Percentiles rank a stretch among this genome's conserved stretches.
These are phyloP conservation scores for Myxozyma sirexii DNA, from an alignment of 805 yeast species.

Conservation along the genomic window DNA sequence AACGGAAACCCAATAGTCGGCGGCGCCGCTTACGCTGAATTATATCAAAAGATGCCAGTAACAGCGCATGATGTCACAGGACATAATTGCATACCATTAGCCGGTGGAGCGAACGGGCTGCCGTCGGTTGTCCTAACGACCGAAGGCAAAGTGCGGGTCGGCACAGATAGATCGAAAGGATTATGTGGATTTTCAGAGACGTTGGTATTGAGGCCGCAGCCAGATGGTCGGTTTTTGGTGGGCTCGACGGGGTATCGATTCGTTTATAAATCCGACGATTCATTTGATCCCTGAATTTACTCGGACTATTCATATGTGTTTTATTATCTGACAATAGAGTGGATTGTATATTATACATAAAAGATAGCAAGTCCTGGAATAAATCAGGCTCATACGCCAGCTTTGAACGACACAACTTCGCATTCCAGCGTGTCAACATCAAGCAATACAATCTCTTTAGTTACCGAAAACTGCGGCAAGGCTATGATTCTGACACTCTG, in stretches of 20 bases:
- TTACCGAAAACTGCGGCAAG: constrained; percentile 68
- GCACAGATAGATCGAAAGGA: constrained; percentile 39
- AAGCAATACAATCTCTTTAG: constrained; percentile 66
- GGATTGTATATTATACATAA: neutral
- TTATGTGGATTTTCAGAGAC: constrained; percentile 42
- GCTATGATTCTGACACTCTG: constrained; percentile 57
- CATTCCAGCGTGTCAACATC: constrained; percentile 61
- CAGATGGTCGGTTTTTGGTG: constrained; percentile 38
- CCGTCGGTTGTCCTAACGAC: constrained; percentile 40
- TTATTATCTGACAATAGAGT: neutral
- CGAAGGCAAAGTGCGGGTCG: constrained; percentile 44
- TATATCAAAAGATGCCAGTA: constrained; percentile 43
- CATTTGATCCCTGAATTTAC: constrained; percentile 5
- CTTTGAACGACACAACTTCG: constrained; percentile 48
- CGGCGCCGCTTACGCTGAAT: constrained; percentile 42
- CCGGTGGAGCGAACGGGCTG: constrained; percentile 24
- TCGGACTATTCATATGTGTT: neutral
- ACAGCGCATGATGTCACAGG: constrained; percentile 44
- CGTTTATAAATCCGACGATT: constrained; percentile 42
- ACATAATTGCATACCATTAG: constrained; percentile 46
- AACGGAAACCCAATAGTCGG: constrained; percentile 49
- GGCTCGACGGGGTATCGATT: constrained; percentile 39
- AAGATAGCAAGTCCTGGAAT: no score
- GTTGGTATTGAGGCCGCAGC: constrained; percentile 29
- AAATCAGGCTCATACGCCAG: neutral